These are phyloP conservation scores for Sphagnurus paluster DNA, from an alignment of 1,284 basidiomycete genomes.

Conservation along the genomic window DNA sequence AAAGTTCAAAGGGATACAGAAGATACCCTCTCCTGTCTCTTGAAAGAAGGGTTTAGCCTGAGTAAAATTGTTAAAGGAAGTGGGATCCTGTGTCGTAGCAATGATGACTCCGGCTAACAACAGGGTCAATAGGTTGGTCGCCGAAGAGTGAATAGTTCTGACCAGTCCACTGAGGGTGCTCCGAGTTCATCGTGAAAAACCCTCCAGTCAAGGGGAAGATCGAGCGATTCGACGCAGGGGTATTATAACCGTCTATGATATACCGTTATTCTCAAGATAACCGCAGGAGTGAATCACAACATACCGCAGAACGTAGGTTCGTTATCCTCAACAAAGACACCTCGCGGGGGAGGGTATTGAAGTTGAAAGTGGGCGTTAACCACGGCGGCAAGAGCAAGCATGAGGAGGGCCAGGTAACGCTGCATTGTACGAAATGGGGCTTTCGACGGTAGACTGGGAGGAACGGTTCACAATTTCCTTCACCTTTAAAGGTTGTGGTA, in stretches of 20 bases:
- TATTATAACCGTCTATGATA: slow-evolving; percentile 50
- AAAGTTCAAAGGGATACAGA: slow-evolving; percentile 65
- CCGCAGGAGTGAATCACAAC: slow-evolving; percentile 20
- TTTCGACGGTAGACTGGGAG: not conserved
- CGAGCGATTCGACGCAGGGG: slow-evolving; percentile 47
- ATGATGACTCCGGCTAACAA: slow-evolving; percentile 52
- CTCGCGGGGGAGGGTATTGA: slow-evolving; percentile 63
- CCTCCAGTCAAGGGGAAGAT: slow-evolving; percentile 62
- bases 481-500: not conserved
- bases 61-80: slow-evolving; percentile 60
- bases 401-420: slow-evolving; percentile 17
- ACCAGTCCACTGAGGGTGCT: slow-evolving; percentile 61
- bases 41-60: slow-evolving; percentile 57
- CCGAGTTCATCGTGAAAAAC: slow-evolving; percentile 56
- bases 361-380: slow-evolving; percentile 71
- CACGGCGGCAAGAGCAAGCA: slow-evolving; percentile 29
- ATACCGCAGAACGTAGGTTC: slow-evolving; percentile 61
- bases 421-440: slow-evolving; percentile 19
- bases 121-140: not conserved
- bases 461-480: not conserved
- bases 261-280: no score
- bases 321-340: slow-evolving; percentile 53
- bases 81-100: slow-evolving; percentile 57
- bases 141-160: slow-evolving; percentile 15
- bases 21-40: slow-evolving; percentile 50